A percentile compares a stretch with the other conserved stretches of the same genome.
Evolutionary conservation across 2,329 filamentous ascomycete species (phyloP).

Genomic region (Graphiopsis chlorocephala): DNA sequence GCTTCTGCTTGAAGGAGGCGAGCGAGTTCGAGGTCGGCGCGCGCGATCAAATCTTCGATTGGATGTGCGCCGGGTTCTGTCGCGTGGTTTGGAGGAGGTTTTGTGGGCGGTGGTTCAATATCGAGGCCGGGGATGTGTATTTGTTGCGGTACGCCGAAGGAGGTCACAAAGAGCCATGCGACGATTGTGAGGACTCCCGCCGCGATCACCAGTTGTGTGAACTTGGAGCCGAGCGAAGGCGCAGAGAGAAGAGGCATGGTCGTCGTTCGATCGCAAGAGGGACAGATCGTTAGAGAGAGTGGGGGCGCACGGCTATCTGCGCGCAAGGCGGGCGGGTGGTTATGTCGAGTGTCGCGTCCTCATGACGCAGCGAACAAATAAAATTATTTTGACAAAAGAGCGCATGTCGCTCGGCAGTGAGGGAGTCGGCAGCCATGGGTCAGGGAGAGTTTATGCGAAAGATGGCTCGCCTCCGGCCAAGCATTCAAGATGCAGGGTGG

Average conservation of each 20-base stretch:
- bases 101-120: not conserved
- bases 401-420: not conserved
- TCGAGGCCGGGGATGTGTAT: slow-evolving; percentile 19
- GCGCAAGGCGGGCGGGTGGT: not conserved
- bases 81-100: slow-evolving; percentile 9
- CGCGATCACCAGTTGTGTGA: slow-evolving; percentile 29
- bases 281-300: not conserved
- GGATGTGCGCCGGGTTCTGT: slow-evolving; percentile 33
- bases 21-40: slow-evolving; percentile 34
- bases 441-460: not conserved
- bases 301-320: not conserved
- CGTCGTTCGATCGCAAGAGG: not conserved
- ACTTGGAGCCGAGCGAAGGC: slow-evolving; percentile 31
- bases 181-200: slow-evolving; percentile 25
- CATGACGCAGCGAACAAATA: not conserved
- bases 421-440: not conserved
- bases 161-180: slow-evolving; percentile 25
- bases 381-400: not conserved
- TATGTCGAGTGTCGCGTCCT: not conserved
- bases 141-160: slow-evolving; percentile 21
- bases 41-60: slow-evolving; percentile 38
- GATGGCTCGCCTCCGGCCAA: not conserved
- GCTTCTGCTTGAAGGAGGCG: slow-evolving; percentile 38
- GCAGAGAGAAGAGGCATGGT: slow-evolving; percentile 24
- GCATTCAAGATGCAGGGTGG: slow-evolving; percentile 2